These are phyloP conservation scores for Hypocrella siamensis DNA, from an alignment of 2,329 filamentous ascomycete genomes.

Conservation along the genomic window DNA sequence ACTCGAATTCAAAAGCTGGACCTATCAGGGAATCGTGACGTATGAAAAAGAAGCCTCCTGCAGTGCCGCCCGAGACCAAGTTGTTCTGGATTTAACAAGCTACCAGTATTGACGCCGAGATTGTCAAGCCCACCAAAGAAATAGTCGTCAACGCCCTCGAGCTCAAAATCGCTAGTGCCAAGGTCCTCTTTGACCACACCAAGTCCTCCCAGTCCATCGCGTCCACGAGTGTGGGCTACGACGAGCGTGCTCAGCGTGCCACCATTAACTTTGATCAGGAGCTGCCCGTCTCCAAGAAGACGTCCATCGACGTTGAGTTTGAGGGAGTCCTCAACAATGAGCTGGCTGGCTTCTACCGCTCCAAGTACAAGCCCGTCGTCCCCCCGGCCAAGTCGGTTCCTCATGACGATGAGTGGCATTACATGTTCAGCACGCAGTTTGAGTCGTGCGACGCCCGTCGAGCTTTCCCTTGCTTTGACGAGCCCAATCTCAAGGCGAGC, in stretches of 20 bases:
- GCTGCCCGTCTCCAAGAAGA: constrained; percentile 51
- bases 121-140: constrained; percentile 56
- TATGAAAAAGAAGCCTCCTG: constrained; percentile 11
- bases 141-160: constrained; percentile 77
- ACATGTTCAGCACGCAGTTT: constrained; percentile 92
- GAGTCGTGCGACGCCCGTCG: constrained; percentile 90
- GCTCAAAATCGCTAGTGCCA: constrained; percentile 55
- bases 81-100: too few relatives aligned
- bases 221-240: constrained; percentile 58
- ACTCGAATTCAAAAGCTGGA: constrained; percentile 59
- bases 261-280: constrained; percentile 62
- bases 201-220: constrained; percentile 41
- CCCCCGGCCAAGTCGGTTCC: constrained; percentile 64
- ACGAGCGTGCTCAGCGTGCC: constrained; percentile 70
- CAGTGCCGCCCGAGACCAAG: too few relatives aligned
- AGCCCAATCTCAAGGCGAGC: constrained; percentile 90
- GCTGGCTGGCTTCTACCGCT: constrained; percentile 89
- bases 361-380: constrained; percentile 74
- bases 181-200: constrained; percentile 41
- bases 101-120: constrained; percentile 53
- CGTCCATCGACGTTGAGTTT: constrained; percentile 55
- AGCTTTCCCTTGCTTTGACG: constrained; percentile 95
- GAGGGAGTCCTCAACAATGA: constrained; percentile 73
- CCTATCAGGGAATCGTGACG: constrained; percentile 68
- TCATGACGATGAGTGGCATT: constrained; percentile 49